phyloP scores from a whole-genome alignment of 495 filamentous ascomycete species.

The Coniosporium apollinis region DNA sequence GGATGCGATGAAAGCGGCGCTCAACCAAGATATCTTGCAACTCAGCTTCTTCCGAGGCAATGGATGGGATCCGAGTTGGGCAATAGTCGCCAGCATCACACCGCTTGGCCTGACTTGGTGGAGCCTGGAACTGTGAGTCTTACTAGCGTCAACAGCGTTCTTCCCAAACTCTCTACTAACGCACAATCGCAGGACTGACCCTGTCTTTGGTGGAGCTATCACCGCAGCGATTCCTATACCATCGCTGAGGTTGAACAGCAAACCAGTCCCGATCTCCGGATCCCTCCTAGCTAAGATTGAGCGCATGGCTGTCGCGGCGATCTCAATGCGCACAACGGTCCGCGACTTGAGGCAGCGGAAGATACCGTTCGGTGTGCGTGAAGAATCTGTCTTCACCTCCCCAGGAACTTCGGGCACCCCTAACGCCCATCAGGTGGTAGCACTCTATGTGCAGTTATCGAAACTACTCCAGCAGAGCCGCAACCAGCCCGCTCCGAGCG shows the following conservation, averaged over 20 bases:
- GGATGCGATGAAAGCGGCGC: constrained; percentile 11
- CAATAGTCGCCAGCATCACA: constrained; percentile 15
- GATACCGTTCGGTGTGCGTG: neutral
- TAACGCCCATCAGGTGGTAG: neutral
- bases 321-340: neutral
- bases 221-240: neutral
- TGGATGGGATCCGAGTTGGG: constrained; percentile 20
- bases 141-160: neutral
- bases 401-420: neutral
- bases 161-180: neutral
- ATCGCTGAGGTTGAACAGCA: neutral
- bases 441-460: neutral
- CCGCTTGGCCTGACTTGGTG: constrained; percentile 21
- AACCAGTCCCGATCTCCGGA: neutral
- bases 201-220: too few relatives aligned
- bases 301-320: neutral
- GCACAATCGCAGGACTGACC: neutral
- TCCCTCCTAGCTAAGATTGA: neutral
- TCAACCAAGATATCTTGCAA: constrained; percentile 15
- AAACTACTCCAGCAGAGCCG: neutral
- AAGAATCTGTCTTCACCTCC: neutral
- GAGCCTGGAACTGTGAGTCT: constrained; percentile 11
- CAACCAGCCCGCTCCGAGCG: neutral
- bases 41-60: constrained; percentile 12
- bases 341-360: constrained; percentile 5